Base-by-base conservation (phyloP, 495 filamentous ascomycete genomes). In the Clavariopsis aquatica region DNA sequence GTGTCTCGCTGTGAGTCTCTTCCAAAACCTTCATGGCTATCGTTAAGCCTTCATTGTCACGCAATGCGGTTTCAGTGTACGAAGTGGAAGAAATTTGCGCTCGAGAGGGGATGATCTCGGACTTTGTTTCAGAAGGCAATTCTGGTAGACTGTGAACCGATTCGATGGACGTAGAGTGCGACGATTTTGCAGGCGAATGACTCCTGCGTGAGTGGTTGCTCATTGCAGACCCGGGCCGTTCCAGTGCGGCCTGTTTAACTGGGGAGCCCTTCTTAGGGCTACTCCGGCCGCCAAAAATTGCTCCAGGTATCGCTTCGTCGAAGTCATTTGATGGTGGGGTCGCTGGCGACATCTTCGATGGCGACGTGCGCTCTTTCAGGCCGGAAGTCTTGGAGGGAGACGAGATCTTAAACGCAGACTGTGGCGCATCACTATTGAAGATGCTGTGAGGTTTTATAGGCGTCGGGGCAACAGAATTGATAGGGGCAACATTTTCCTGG, bases 11-110 rank as follows among this genome's bases (percentile, higher is more conserved):
- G 43, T 54, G 57, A 6, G 58, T 66, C 38, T 72, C 66, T 59
- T 76, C 69, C 53, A 76, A 55, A 22, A 66, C 52, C 29, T 55
- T 65, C 28, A 71, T 72, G 34, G 69, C 69, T 19, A 70, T 57
- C 13, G 67, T 73, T 23, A 77, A 49, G 17, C 71, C 71, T 29
- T 77, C 76, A 58, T 77, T 78, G 8, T 77, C 73, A 27, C 73
- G 68, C 24, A 78, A 65, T 52, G 68, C 64, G 12, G 60, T 47
- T 19, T 65, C 65, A 1, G n/a, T 24, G 23, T 54, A 61, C 2
- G 52, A 52, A 8, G 43, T 52, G 12, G 52, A 55, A 3, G 29
- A 28, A n/a, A 41, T 64, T 23, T 54, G 56, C 13, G 29, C 26
- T 2, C 54, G 55, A 6, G 60, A 52, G 5, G 28, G 49, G 20